Evolutionary conservation across 148 eudicot genomes (phyloP), one percentile per base, ranked within the genome.

Genomic region (Rhododendron kiyosumense): DNA sequence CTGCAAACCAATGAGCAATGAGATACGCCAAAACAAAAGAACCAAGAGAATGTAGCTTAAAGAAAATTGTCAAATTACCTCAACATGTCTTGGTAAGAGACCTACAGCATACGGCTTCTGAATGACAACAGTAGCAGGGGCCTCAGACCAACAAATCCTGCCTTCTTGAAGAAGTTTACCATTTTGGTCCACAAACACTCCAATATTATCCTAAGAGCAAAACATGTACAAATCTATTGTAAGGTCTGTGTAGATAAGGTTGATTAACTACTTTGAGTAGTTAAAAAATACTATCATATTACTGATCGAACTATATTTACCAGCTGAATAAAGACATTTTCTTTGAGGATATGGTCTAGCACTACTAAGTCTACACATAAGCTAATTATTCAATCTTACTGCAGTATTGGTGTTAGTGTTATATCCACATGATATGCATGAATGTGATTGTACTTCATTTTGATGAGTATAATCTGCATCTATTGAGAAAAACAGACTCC

Each of bases 91-190:
- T 67, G 98, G 94, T 88, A 97, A 91, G 90, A 97, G 96, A 86
- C 94, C 99, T 85, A 94, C 85, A 83, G 94, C 96, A 89, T 97
- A 97, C 51, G 98, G 99, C 90, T 92, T 93, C 86, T 97, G 96
- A 84, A 93, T 96, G 43, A 92, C 90, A 85, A 97, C 88, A 85
- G 92, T 84, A 76, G 94, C 81, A 57, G 99, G 99, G 84, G 98
- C 93, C 89, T 97, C 99, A 52, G 98, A 97, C 99, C 99, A 97
- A 90, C 94, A 93, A 88, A 97, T 86, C 91, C 96, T 92, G 85
- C 98, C 99, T 86, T 94, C 99, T 85, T 93, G 96, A 63, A 96
- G 94, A 84, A 95, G 95, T 90, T 95, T 97, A 82, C 99, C 99
- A 87, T 97, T 92, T 92, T 95, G 95, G 90, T 95, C 98, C 87